Evolutionary conservation across 257 asterid genomes (phyloP).

Genomic region (Jasminum sambac): DNA sequence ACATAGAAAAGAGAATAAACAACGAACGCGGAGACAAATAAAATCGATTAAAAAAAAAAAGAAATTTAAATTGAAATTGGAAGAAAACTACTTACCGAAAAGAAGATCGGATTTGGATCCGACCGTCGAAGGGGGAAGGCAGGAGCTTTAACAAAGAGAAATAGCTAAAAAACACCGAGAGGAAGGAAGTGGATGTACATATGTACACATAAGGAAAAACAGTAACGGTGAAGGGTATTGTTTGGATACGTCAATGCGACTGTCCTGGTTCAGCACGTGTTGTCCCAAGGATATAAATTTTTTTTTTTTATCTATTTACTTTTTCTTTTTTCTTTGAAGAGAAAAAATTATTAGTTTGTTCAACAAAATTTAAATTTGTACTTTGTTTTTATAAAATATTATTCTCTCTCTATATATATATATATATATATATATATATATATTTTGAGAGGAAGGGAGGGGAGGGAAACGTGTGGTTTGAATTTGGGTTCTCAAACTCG

Average conservation of each 20-base stretch:
- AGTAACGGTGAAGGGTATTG: constrained; percentile 12
- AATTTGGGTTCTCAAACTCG: no score
- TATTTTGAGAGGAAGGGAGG: no score
- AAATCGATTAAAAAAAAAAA: not conserved
- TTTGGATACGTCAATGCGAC: constrained; percentile 22
- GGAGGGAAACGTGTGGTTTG: no score
- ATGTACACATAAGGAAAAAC: not conserved
- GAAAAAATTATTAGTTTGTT: no score
- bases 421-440: no score
- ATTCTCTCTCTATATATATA: no score
- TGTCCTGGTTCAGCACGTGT: constrained; percentile 1
- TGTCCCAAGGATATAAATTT: not conserved
- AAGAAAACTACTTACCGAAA: constrained; percentile 29
- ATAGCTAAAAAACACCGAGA: constrained; percentile 26
- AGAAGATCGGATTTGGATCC: constrained; percentile 22
- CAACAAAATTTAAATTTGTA: no score
- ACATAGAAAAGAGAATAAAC: not conserved
- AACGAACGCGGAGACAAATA: not conserved
- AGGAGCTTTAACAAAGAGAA: constrained; percentile 17
- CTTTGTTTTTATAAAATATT: no score
- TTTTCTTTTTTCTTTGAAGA: no score
- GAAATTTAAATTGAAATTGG: not conserved
- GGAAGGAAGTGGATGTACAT: not conserved
- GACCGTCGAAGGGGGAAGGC: constrained; percentile 11
- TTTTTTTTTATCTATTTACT: no score